Percentiles rank a stretch among this genome's conserved stretches.
These are phyloP conservation scores for Aurantiochytrium sp. DNA, from an alignment of 108 stramenopile species.

Conservation along the genomic window DNA sequence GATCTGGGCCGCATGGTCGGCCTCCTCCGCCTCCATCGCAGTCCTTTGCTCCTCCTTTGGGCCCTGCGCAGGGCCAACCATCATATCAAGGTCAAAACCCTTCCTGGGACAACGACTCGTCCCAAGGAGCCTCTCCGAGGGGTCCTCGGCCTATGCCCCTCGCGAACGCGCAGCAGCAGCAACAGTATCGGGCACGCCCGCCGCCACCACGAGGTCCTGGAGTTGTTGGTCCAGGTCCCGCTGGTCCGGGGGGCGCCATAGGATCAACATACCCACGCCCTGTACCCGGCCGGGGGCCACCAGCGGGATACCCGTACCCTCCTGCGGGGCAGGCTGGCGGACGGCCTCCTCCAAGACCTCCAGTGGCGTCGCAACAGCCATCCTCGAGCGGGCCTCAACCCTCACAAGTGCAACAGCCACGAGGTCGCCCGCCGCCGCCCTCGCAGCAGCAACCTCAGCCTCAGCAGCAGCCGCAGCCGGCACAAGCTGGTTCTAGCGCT, in stretches of 20 bases:
- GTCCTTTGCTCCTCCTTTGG: no score
- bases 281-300: background rate
- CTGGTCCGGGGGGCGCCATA: background rate
- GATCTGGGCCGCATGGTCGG: no score
- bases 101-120: background rate
- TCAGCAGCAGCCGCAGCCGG: background rate
- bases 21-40: no score
- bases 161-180: background rate
- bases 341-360: background rate
- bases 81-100: background rate
- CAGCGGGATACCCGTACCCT: background rate
- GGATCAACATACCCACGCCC: background rate
- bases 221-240: background rate
- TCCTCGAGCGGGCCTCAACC: no score
- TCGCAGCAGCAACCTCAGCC: background rate
- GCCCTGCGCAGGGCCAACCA: no score
- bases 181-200: background rate
- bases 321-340: background rate
- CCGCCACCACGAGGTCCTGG: background rate
- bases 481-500: background rate
- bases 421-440: background rate
- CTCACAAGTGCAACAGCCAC: no score
- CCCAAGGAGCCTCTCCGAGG: background rate
- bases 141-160: background rate
- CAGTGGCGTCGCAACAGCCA: no score